These are phyloP conservation scores for Corymbia calophylla DNA, from an alignment of 441 rosid species.

Conservation along the genomic window DNA sequence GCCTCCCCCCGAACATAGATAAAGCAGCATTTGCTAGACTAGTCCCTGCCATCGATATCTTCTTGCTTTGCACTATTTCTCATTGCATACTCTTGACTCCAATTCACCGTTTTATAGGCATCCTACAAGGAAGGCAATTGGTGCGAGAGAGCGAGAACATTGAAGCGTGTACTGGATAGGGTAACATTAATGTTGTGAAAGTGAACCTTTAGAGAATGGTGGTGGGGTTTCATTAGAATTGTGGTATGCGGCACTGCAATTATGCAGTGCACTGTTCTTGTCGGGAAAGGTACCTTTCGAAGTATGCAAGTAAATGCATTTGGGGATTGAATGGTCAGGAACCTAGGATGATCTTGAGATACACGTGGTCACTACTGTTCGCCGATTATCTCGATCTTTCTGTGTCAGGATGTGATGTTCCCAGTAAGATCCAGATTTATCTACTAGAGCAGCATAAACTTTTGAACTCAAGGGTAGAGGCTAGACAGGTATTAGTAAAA, in stretches of 20 bases:
- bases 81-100: background rate
- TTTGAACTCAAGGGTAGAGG: background rate
- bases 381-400: background rate
- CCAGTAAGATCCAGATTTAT: background rate
- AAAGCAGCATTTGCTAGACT: constrained; percentile 3
- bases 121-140: background rate
- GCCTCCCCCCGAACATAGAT: constrained; percentile 1
- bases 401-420: background rate
- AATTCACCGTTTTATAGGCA: constrained; percentile 17
- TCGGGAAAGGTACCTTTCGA: background rate
- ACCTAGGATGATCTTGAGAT: background rate
- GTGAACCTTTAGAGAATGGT: background rate
- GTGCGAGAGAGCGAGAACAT: background rate
- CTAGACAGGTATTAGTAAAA: background rate
- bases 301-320: background rate
- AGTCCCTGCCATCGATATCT: constrained; percentile 13
- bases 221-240: background rate
- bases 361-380: background rate
- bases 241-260: background rate
- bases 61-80: background rate
- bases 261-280: background rate
- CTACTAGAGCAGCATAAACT: background rate
- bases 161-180: constrained; percentile 4
- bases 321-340: background rate
- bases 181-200: constrained; percentile 14